Conservation (phyloP, 73 alveolate genomes). For the Breviolum minutum region DNA sequence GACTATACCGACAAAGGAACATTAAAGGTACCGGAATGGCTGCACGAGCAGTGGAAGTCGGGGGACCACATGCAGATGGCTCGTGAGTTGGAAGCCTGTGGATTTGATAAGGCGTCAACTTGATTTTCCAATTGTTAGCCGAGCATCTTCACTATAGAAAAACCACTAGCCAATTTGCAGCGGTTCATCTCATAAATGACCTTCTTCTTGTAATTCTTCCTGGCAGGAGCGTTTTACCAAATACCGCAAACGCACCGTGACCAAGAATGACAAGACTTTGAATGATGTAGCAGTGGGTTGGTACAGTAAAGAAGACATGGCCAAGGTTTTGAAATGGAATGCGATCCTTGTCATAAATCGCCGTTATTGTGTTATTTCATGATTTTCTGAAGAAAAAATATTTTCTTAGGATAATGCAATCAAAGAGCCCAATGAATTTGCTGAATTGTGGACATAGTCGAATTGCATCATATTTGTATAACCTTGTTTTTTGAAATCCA, state of each 20-base stretch:
- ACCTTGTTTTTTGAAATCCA: too few species aligned
- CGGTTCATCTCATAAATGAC: too few species aligned
- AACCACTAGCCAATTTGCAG: too few species aligned
- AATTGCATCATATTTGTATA: too few species aligned
- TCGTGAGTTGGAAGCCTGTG: background rate
- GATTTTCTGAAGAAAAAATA: too few species aligned
- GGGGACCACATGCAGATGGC: background rate
- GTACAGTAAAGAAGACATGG: slow-evolving; percentile 41
- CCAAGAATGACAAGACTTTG: background rate
- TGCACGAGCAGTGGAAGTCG: background rate
- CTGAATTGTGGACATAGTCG: too few species aligned
- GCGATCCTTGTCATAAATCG: background rate
- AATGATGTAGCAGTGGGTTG: background rate
- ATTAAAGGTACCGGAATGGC: background rate
- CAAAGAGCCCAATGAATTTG: too few species aligned
- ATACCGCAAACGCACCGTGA: background rate
- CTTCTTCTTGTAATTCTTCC: too few species aligned
- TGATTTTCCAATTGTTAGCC: too few species aligned
- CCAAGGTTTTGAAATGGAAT: slow-evolving; percentile 5
- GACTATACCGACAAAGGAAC: background rate
- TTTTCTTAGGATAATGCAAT: too few species aligned
- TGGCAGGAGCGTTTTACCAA: background rate
- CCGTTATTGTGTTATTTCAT: too few species aligned
- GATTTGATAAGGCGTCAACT: background rate
- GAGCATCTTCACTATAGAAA: too few species aligned